A percentile compares a stretch with the other conserved stretches of the same genome.
These are phyloP conservation scores for Pouteria glomerata DNA, from an alignment of 148 eudicot species.

Conservation along the genomic window DNA sequence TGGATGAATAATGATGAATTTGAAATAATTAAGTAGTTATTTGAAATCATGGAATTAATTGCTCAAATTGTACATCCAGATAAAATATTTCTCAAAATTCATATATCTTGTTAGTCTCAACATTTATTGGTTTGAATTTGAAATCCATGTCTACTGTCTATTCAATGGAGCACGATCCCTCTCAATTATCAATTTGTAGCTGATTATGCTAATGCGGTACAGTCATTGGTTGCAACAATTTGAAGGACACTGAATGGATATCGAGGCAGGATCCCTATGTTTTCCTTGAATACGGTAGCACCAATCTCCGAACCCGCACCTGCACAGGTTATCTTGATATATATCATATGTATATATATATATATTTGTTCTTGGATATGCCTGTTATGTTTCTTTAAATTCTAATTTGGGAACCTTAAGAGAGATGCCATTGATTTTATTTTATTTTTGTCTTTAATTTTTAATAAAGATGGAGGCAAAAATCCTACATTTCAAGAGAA, in stretches of 20 bases:
- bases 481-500: constrained; percentile 90
- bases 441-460: neutral
- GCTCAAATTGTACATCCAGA: too few relatives aligned
- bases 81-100: too few relatives aligned
- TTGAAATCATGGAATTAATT: too few relatives aligned
- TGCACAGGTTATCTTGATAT: constrained; percentile 50
- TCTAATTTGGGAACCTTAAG: constrained; percentile 7
- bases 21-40: too few relatives aligned
- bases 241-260: constrained; percentile 88
- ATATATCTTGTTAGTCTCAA: too few relatives aligned
- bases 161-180: too few relatives aligned
- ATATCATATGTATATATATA: too few relatives aligned
- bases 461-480: constrained; percentile 72
- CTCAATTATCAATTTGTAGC: neutral
- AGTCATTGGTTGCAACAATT: constrained; percentile 65
- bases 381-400: neutral
- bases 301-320: constrained; percentile 71
- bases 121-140: too few relatives aligned
- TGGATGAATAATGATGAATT: too few relatives aligned
- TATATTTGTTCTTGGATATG: neutral
- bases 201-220: neutral
- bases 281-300: constrained; percentile 64
- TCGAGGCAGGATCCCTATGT: constrained; percentile 92
- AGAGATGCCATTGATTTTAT: neutral
- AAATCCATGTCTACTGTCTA: too few relatives aligned